Evolutionary conservation across 116 monocot genomes (phyloP).

Genomic region (Posidonia oceanica): DNA sequence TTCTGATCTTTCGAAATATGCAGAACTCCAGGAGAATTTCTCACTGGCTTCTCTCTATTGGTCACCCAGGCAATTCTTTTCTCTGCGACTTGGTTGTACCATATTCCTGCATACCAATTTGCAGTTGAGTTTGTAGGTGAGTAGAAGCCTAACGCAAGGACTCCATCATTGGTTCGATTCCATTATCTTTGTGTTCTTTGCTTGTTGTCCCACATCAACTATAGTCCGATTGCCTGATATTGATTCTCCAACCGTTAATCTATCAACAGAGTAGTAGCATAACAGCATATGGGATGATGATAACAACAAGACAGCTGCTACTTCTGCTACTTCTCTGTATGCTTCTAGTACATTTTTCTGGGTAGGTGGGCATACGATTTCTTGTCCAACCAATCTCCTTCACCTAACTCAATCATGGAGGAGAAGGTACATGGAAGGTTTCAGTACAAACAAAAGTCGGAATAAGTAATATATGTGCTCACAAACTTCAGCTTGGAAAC

Average conservation of each 20-base stretch:
- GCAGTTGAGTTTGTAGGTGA: background rate
- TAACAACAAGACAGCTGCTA: background rate
- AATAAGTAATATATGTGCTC: no score
- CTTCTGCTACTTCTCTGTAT: no score
- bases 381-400: no score
- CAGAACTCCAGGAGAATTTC: background rate
- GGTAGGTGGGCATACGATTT: no score
- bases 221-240: constrained; percentile 14
- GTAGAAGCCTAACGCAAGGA: constrained; percentile 7
- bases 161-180: constrained; percentile 1
- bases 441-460: no score
- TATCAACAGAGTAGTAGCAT: constrained; percentile 6
- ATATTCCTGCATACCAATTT: constrained; percentile 10
- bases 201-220: no score
- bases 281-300: background rate
- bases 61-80: constrained; percentile 11
- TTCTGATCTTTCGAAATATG: background rate
- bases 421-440: no score
- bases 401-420: no score
- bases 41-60: constrained; percentile 6
- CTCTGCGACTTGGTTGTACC: constrained; percentile 4
- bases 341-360: no score
- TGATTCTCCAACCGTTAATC: constrained; percentile 14
- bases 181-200: no score
- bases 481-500: no score